Evolutionary conservation across 139 green algal genomes (phyloP), one percentile per base, ranked within the genome.

Genomic region (Coccomyxa sp.): DNA sequence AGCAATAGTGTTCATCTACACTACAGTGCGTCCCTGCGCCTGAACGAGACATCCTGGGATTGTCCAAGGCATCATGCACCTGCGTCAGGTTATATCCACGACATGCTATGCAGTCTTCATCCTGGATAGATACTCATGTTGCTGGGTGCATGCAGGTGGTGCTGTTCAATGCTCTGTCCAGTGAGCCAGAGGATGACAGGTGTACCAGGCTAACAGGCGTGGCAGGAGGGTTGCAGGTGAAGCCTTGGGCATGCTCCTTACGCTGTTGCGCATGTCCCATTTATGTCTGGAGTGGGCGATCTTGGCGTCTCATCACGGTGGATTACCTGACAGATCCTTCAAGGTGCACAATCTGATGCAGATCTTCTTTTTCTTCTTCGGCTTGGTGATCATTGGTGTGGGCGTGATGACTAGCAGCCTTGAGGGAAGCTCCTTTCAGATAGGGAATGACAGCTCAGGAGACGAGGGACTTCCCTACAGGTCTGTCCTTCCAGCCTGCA

Each of bases 1-100:
- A 9, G 89, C 87, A 1, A 74, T 58, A 3, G 86, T 95, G 5
- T 92, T 94, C 80, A 78, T 87, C 5, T 96, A 96, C 84, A 78
- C 39, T 72, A 83, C 83, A 6, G 95, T n/a, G n/a, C n/a, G n/a
- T n/a, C n/a, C n/a, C n/a, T n/a, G n/a, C n/a, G n/a, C n/a, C n/a
- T n/a, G n/a, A n/a, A n/a, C n/a, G n/a, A n/a, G n/a, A n/a, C n/a
- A n/a, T n/a, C n/a, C n/a, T n/a, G n/a, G n/a, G n/a, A n/a, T n/a
- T n/a, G n/a, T n/a, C n/a, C n/a, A n/a, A n/a, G n/a, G n/a, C n/a
- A n/a, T n/a, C n/a, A n/a, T n/a, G n/a, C n/a, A n/a, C n/a, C n/a
- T n/a, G n/a, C n/a, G n/a, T n/a, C n/a, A n/a, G n/a, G n/a, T n/a
- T n/a, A n/a, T n/a, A n/a, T n/a, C n/a, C n/a, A n/a, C n/a, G n/a